Evolutionary conservation across 2,329 filamentous ascomycete species (phyloP).

Genomic region (Xylariaceae sp.): DNA sequence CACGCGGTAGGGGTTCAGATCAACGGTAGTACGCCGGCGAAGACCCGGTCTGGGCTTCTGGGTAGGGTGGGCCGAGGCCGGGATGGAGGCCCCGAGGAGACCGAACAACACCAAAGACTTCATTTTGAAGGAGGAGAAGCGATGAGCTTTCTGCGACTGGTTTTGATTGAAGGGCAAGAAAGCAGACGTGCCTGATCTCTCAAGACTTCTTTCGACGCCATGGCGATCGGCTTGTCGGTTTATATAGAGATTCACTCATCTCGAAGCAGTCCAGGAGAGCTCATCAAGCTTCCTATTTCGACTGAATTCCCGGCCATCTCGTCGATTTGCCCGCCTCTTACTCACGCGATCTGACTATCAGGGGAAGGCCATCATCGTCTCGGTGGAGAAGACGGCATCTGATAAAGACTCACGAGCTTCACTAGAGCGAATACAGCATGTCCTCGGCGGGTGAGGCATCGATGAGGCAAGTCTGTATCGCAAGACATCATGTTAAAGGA

Average conservation of each 20-base stretch:
- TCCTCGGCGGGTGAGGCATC: conserved; percentile 1
- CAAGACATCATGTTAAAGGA: conserved; percentile 24
- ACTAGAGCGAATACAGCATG: conserved; percentile 9
- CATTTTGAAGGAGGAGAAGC: conserved; percentile 26
- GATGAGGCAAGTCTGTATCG: conserved; percentile 17
- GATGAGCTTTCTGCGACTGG: conserved; percentile 5
- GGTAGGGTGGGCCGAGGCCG: conserved; percentile 29
- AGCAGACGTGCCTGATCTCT: conserved; percentile 19
- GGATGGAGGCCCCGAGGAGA: conserved; percentile 31
- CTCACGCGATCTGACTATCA: conserved; percentile 8
- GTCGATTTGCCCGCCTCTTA: conserved; percentile 20
- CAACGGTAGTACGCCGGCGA: conserved; percentile 30
- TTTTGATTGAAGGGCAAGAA: conserved; percentile 6
- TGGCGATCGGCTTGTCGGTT: conserved; percentile 11
- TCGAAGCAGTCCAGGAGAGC: background rate
- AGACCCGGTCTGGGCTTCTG: conserved; percentile 25
- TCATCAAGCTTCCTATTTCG: conserved; percentile 31
- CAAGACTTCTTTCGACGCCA: conserved; percentile 17
- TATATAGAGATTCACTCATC: conserved; percentile 22
- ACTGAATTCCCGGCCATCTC: conserved; percentile 20
- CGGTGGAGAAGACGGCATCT: background rate
- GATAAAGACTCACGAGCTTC: conserved; percentile 11
- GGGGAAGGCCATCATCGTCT: background rate
- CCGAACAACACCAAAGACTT: conserved; percentile 31
- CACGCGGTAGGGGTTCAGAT: conserved; percentile 33